Percentiles rank a stretch among this genome's conserved stretches.
These are phyloP conservation scores for Aeschynomene evenia DNA, from an alignment of 306 rosid genomes.

Conservation along the genomic window DNA sequence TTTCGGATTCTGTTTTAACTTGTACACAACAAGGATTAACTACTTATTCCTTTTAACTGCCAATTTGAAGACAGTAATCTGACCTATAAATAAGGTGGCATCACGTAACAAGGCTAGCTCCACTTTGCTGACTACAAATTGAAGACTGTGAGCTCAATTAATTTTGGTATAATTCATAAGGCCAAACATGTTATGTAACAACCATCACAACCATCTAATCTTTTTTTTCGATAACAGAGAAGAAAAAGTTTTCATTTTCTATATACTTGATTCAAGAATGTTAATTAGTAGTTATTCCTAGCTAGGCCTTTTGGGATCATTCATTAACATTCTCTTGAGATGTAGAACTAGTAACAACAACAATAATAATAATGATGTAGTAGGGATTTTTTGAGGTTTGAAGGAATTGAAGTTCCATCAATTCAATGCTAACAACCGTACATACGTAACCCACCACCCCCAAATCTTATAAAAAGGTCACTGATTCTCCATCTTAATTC, in stretches of 20 bases:
- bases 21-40: too few species aligned
- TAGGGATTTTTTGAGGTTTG: conserved; percentile 15
- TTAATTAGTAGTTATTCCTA: conserved; percentile 12
- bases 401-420: background rate
- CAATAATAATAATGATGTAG: background rate
- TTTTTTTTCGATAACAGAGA: background rate
- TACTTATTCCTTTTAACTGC: background rate
- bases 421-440: background rate
- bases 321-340: background rate
- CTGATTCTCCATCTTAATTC: conserved; percentile 2
- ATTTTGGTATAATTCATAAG: background rate
- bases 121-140: too few species aligned
- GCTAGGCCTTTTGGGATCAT: background rate
- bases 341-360: too few species aligned
- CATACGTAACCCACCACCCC: conserved; percentile 7
- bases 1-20: background rate
- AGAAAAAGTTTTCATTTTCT: too few species aligned
- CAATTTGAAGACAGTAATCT: background rate
- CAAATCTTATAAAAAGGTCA: conserved; percentile 32
- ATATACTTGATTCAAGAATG: background rate
- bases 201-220: background rate
- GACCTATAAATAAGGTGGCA: background rate
- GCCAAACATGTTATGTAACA: background rate
- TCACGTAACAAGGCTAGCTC: background rate
- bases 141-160: too few species aligned